Evolutionary conservation across 805 yeast species (phyloP), one percentile per base, ranked within the genome.

Genomic region (Wickerhamiella brachini): DNA sequence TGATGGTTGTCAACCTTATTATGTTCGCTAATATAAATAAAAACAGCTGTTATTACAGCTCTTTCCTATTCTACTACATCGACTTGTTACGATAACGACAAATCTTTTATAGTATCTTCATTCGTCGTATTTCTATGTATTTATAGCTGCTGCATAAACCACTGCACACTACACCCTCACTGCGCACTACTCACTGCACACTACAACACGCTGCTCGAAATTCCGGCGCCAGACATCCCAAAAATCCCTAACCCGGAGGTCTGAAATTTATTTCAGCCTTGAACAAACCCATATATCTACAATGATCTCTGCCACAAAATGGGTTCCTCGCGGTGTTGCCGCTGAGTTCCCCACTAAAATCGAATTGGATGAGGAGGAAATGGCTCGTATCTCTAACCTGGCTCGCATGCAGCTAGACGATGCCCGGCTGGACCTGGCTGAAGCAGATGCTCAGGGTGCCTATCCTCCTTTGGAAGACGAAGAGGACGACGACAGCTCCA

Each of bases 271-370:
- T 47, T 37, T 21, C 13, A 12, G 17, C 18, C 22, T 17, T 39
- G 23, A 15, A 5, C 8, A 5, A 17, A 23, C 21, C n/a, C 15
- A 4, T 24, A 13, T n/a, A 15, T 23, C 20, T 7, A 5, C 17
- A 18, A 60, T 60, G 62, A 83, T 90, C 56, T 87, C 98, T 41
- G 83, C 97, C 24, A 81, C 93, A 47, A 72, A 81, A 49, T 93
- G 98, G 97, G 95, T 90, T 22, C 97, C 97, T 48, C 79, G 95
- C 62, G 98, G 98, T 5, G 84, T 75, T 66, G 94, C 98, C 26
- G 78, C 94, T 39, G 97, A 89, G 66, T 85, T 82, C 63, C 97
- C 98, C 5, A 86, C 80, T 61, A 78, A 83, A 62, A 88, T 87
- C 61, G 95, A 86, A 58, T 70, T 90, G 50, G 81, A 88, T 58